Base-by-base conservation (phyloP, 768 basidiomycete species). In the Sistotremastrum suecicum region DNA sequence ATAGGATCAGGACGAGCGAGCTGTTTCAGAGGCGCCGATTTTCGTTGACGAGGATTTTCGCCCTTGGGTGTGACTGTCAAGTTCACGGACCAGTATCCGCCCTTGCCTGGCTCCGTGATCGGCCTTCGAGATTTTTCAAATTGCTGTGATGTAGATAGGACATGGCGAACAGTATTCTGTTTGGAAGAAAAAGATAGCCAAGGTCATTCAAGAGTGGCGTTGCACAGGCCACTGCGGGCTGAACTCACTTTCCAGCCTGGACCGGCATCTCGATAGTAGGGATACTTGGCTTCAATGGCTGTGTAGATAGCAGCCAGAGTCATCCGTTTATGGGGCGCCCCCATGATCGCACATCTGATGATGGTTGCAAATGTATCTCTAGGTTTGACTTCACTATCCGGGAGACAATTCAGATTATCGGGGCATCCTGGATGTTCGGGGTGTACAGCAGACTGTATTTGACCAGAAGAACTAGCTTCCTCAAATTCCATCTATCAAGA, bases 51-150 rank as follows among this genome's bases (percentile, higher is more conserved):
- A 20, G 20, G 20, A 20, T 20, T 20, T 20, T 20, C 20, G 20
- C 20, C 20, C 20, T 20, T 20, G 20, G 20, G 20, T 20, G 20
- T 20, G 20, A 20, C 20, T 20, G 20, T 20, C 20, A 87, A 68
- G 60, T 87, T 87, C 11, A 88, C 85, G 35, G 84, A 86, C 85
- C 85, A 88, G 57, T 88, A 87, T 7, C 83, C 87, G 20, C 85
- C 85, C 58, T 86, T 85, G 10, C 85, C 85, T 8, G 85, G 85
- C 58, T 87, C 84, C 32, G 84, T 84, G 7, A 82, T 80, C 5
- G 85, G 85, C 43, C 85, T 74, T 12, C 80, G 79, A 53, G 84
- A 82, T 42, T 83, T 73, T 59, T 88, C 85, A 55, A 88, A 88
- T 4, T 87, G 63, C 35, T 83, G 75, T 61, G 86, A 87, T 43